Conservation (phyloP, 2,329 filamentous ascomycete genomes). For the Nothomitra cinnamomea region DNA sequence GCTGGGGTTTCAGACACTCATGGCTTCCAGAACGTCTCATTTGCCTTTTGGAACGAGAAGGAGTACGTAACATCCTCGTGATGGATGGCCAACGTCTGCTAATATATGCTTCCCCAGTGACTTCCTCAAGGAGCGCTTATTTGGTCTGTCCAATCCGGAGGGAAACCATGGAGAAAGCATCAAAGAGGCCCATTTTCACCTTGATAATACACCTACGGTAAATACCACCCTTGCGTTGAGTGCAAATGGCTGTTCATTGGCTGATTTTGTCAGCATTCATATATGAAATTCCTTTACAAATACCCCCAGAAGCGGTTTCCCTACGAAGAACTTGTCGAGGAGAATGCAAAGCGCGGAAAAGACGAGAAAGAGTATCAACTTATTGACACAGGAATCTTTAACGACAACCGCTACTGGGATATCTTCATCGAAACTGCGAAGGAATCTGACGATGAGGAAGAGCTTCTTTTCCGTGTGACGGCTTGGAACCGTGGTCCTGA, state of each 20-base stretch:
- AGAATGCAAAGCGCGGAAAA: conserved; percentile 63
- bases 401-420: conserved; percentile 88
- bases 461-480: conserved; percentile 83
- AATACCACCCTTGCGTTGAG: conserved; percentile 9
- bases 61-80: conserved; percentile 41
- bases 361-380: conserved; percentile 81
- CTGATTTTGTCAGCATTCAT: conserved; percentile 52
- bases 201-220: conserved; percentile 77
- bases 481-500: conserved; percentile 92
- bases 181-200: conserved; percentile 91
- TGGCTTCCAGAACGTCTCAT: conserved; percentile 79
- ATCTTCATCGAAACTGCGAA: conserved; percentile 95
- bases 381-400: conserved; percentile 72
- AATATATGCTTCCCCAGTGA: conserved; percentile 35
- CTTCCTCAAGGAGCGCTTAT: conserved; percentile 87
- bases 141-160: conserved; percentile 88
- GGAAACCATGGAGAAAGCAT: conserved; percentile 95
- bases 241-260: conserved; percentile 13
- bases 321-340: conserved; percentile 71
- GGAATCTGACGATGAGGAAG: conserved; percentile 78
- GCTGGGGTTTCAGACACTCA: conserved; percentile 91
- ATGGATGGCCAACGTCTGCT: conserved; percentile 14
- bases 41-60: conserved; percentile 95
- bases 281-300: conserved; percentile 99
- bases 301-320: conserved; percentile 86